Percentiles rank a stretch among this genome's conserved stretches.
These are phyloP conservation scores for Ceratobasidium sp. DNA, from an alignment of 1,284 basidiomycete genomes.

Conservation along the genomic window DNA sequence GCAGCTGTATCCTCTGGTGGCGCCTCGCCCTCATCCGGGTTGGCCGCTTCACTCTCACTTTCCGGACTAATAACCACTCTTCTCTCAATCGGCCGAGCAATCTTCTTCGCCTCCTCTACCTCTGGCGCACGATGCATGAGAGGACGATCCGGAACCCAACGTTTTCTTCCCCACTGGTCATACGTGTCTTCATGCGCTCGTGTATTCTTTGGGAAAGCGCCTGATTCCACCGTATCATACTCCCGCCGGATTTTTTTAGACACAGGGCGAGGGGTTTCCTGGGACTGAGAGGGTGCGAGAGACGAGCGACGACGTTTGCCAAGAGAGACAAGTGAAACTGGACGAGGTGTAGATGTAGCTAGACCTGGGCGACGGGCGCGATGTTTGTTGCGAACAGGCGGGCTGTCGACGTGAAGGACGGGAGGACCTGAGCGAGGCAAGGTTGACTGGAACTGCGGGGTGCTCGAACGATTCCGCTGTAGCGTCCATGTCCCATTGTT, in stretches of 20 bases:
- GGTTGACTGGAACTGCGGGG: constrained; percentile 12
- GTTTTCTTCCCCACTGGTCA: constrained; percentile 1
- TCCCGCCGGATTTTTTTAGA: constrained; percentile 36
- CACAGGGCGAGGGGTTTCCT: neutral
- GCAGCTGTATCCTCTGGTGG: too few relatives aligned
- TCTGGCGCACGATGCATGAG: constrained; percentile 19
- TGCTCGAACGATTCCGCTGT: constrained; percentile 12
- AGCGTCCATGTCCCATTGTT: neutral
- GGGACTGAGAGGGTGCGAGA: neutral
- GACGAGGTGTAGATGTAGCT: neutral
- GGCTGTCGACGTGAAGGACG: neutral
- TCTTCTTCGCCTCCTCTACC: neutral
- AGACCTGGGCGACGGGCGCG: neutral
- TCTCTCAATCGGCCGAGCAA: neutral
- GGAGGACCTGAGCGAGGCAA: neutral
- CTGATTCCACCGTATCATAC: constrained; percentile 31
- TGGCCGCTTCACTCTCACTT: too few relatives aligned
- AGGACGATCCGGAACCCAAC: neutral
- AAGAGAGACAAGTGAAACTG: constrained; percentile 7
- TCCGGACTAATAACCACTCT: neutral
- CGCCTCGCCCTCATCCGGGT: too few relatives aligned
- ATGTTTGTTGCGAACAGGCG: neutral
- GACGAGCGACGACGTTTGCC: constrained; percentile 29
- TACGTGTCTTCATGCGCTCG: constrained; percentile 16
- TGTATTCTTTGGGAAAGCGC: constrained; percentile 2